Conservation (phyloP, 768 basidiomycete species). For the Rhodotorula diobovata region DNA sequence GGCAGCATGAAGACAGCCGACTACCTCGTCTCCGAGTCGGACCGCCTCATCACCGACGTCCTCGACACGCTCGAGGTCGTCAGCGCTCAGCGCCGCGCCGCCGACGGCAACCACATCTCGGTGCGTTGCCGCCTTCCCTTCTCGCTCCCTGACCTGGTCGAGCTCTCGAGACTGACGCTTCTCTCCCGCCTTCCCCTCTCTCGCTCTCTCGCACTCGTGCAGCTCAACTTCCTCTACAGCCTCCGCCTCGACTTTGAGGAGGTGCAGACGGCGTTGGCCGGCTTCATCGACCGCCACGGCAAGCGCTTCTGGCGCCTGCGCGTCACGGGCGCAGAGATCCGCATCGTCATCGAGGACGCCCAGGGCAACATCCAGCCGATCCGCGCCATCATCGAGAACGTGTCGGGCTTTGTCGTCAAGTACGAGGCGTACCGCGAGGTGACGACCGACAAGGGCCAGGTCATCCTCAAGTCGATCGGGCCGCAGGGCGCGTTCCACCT, state of each 20-base stretch:
- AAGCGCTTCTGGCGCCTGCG: conserved; percentile 97
- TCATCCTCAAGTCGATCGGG: conserved; percentile 95
- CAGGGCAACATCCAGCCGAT: conserved; percentile 94
- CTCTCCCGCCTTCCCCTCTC: conserved; percentile 42
- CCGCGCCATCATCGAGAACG: conserved; percentile 96
- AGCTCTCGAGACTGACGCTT: not conserved
- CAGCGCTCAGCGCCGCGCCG: conserved; percentile 77
- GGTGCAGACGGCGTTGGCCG: conserved; percentile 92
- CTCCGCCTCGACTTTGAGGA: conserved; percentile 93
- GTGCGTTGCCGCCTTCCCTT: conserved; percentile 16
- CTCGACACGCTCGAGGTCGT: conserved; percentile 94
- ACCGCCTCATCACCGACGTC: conserved; percentile 87
- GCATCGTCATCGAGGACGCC: conserved; percentile 86
- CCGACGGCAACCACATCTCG: conserved; percentile 97
- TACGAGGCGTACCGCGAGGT: conserved; percentile 98
- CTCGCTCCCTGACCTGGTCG: not conserved
- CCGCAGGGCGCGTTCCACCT: conserved; percentile 95
- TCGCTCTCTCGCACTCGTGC: not conserved
- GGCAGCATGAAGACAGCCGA: conserved; percentile 92
- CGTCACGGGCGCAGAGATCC: conserved; percentile 95
- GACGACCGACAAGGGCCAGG: conserved; percentile 87
- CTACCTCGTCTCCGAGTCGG: conserved; percentile 97
- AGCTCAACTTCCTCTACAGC: conserved; percentile 93
- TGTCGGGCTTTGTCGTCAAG: conserved; percentile 97
- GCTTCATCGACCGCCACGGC: conserved; percentile 97